These are phyloP conservation scores for Cicer arietinum DNA, from an alignment of 306 rosid species.

Conservation along the genomic window DNA sequence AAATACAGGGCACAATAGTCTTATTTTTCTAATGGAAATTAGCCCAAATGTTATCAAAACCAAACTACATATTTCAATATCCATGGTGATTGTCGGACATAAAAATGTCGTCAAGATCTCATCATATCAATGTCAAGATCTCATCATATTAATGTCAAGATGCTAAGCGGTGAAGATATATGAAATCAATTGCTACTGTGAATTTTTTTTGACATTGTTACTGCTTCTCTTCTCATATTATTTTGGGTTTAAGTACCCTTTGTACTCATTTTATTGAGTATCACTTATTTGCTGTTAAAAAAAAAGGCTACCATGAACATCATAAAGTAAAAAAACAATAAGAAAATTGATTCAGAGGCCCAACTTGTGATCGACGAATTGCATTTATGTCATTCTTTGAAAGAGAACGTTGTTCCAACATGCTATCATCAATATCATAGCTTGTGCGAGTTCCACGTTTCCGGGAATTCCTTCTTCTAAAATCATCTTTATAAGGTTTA, in stretches of 20 bases:
- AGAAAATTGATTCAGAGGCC: slow-evolving; percentile 48
- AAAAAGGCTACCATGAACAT: neutral
- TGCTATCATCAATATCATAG: slow-evolving; percentile 64
- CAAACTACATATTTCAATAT: slow-evolving; percentile 26
- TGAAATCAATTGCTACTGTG: slow-evolving; percentile 10
- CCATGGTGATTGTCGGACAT: slow-evolving; percentile 29
- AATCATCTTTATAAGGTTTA: slow-evolving; percentile 74
- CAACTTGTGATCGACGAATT: slow-evolving; percentile 87
- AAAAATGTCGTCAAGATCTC: slow-evolving; percentile 5
- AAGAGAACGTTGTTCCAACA: slow-evolving; percentile 67
- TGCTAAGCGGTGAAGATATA: slow-evolving; percentile 30
- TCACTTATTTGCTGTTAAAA: no score
- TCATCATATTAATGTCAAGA: slow-evolving; percentile 30
- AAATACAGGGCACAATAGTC: slow-evolving; percentile 25
- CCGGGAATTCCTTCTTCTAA: slow-evolving; percentile 68
- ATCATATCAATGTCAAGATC: slow-evolving; percentile 22
- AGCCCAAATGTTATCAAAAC: slow-evolving; percentile 21
- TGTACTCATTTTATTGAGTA: no score
- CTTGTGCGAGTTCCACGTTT: slow-evolving; percentile 54
- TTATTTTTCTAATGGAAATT: slow-evolving; percentile 16
- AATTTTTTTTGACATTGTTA: no score
- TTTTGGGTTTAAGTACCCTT: no score
- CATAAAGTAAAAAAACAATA: neutral
- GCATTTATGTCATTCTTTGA: slow-evolving; percentile 82
- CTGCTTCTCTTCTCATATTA: no score